A percentile compares a stretch with the other conserved stretches of the same genome.
Evolutionary conservation across 2,329 filamentous ascomycete genomes (phyloP).

Genomic region (Alternaria panax): DNA sequence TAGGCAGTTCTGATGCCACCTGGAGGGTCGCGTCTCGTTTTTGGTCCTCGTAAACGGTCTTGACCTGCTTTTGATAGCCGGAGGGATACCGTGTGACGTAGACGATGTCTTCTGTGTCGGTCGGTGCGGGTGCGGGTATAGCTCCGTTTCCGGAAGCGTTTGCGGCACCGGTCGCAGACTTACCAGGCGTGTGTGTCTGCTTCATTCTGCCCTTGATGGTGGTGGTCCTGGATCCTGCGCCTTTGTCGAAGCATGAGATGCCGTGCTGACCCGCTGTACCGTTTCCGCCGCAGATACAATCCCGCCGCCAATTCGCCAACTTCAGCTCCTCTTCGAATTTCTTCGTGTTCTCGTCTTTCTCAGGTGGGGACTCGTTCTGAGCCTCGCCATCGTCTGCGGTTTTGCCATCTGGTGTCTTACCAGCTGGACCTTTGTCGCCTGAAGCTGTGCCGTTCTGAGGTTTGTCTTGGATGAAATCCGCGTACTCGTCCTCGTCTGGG

Average conservation of each 20-base stretch:
- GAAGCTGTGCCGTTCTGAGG: not conserved
- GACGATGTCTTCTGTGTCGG: too few relatives aligned
- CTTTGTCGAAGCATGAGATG: not conserved
- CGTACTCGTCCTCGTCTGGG: not conserved
- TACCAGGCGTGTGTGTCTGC: not conserved
- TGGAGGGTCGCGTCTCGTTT: not conserved
- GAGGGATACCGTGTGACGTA: too few relatives aligned
- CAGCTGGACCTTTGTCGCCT: not conserved
- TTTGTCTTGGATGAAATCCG: not conserved
- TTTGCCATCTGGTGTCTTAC: not conserved
- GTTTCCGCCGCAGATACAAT: not conserved
- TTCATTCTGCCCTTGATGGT: not conserved
- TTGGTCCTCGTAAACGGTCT: not conserved
- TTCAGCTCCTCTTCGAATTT: not conserved
- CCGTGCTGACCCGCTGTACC: not conserved
- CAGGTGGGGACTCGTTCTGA: not conserved
- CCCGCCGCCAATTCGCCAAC: not conserved
- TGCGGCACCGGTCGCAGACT: not conserved
- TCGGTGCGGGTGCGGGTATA: not conserved
- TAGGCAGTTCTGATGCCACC: not conserved
- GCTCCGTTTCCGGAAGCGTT: not conserved
- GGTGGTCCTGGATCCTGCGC: not conserved
- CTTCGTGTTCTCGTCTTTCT: not conserved
- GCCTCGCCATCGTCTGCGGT: not conserved
- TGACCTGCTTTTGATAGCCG: too few relatives aligned